A percentile compares a stretch with the other conserved stretches of the same genome.
These are phyloP conservation scores for Jackrogersella multiformis DNA, from an alignment of 495 filamentous ascomycete species.

Conservation along the genomic window DNA sequence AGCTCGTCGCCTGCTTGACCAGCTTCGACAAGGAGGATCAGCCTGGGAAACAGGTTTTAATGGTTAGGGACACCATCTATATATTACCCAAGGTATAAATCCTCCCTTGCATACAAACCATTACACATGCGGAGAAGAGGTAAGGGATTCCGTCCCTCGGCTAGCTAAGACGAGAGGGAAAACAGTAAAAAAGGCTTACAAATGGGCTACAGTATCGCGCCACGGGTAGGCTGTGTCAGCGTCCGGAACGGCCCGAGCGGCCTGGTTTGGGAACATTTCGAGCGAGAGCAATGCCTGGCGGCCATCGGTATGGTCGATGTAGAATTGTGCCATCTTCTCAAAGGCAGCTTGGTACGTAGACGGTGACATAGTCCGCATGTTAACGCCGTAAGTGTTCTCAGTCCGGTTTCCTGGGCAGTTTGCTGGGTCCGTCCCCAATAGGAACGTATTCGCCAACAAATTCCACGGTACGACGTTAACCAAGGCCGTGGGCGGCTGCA, in stretches of 20 bases:
- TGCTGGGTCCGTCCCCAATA: too few relatives aligned
- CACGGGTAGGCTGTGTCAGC: slow-evolving; percentile 48
- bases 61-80: too few relatives aligned
- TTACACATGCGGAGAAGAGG: too few relatives aligned
- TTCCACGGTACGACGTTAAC: neutral
- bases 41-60: too few relatives aligned
- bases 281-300: slow-evolving; percentile 24
- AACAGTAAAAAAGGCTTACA: slow-evolving; percentile 35
- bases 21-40: too few relatives aligned
- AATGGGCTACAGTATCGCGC: slow-evolving; percentile 38
- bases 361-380: neutral
- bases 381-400: slow-evolving; percentile 15
- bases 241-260: slow-evolving; percentile 31
- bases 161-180: neutral
- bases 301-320: slow-evolving; percentile 12
- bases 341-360: slow-evolving; percentile 10
- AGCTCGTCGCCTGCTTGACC: neutral
- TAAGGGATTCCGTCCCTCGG: neutral
- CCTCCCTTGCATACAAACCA: too few relatives aligned
- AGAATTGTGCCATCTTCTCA: slow-evolving; percentile 29
- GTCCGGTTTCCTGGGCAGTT: neutral
- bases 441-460: neutral
- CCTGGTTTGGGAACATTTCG: slow-evolving; percentile 47
- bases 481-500: too few relatives aligned
- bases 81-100: too few relatives aligned